phyloP scores from a whole-genome alignment of 305 asterid genomes.

The Salvia sclarea region DNA sequence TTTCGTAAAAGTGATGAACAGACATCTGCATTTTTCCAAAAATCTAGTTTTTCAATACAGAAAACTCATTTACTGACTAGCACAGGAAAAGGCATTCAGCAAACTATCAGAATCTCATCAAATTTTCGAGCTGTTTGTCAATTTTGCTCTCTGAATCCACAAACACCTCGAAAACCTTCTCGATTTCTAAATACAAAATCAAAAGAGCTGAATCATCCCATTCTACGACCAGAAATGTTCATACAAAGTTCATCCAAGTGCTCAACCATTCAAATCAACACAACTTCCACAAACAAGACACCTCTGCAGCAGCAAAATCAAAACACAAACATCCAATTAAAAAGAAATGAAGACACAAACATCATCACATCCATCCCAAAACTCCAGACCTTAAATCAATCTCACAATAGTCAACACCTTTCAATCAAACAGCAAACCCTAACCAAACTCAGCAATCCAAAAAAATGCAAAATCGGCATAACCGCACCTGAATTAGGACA shows the following conservation, averaged over 20 bases:
- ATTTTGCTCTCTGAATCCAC: slow-evolving; percentile 1
- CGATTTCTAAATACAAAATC: background rate
- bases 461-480: background rate
- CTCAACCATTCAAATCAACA: background rate
- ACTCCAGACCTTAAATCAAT: slow-evolving; percentile 10
- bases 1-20: background rate
- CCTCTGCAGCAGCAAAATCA: background rate
- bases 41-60: background rate
- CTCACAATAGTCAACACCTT: slow-evolving; percentile 36
- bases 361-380: background rate
- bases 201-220: slow-evolving; percentile 4
- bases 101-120: background rate
- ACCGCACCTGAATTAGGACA: background rate
- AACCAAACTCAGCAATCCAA: slow-evolving; percentile 17
- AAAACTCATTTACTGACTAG: background rate
- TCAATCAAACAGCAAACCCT: slow-evolving; percentile 32
- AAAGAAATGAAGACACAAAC: background rate
- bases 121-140: too few relatives aligned
- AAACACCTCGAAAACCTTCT: background rate
- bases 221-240: background rate
- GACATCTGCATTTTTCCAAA: background rate
- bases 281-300: background rate
- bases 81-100: background rate
- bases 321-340: too few relatives aligned
- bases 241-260: background rate